Evolutionary conservation across 2,329 filamentous ascomycete genomes (phyloP).

Genomic region (Phaeosphaeria sp.): DNA sequence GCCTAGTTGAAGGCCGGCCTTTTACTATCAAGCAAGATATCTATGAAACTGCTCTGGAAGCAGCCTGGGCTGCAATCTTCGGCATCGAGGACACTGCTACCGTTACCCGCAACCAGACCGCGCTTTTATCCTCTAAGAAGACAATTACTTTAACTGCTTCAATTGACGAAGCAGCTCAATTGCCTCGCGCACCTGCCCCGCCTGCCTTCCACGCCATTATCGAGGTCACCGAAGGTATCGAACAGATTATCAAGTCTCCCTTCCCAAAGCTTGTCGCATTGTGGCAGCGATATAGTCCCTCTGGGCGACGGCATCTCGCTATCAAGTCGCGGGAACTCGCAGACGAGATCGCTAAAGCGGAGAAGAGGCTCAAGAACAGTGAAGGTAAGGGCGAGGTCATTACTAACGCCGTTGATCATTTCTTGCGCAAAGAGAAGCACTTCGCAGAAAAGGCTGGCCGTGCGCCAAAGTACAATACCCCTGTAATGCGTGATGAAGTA

Average conservation of each 20-base stretch:
- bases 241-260: conserved; percentile 6
- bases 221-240: conserved; percentile 11
- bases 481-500: conserved; percentile 15
- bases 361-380: conserved; percentile 7
- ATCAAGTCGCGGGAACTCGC: conserved; percentile 4
- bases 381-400: conserved; percentile 6
- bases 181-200: conserved; percentile 6
- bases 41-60: conserved; percentile 22
- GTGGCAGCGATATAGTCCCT: conserved; percentile 1
- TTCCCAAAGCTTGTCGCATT: conserved; percentile 4
- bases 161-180: conserved; percentile 4
- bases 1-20: conserved; percentile 38
- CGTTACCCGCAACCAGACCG: conserved; percentile 12
- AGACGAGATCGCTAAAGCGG: conserved; percentile 10
- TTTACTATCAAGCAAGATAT: conserved; percentile 44
- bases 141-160: neutral
- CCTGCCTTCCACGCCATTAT: conserved; percentile 14
- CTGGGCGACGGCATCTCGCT: neutral
- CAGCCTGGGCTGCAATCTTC: conserved; percentile 20
- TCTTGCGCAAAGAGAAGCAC: conserved; percentile 13
- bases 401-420: conserved; percentile 19
- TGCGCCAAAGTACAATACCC: conserved; percentile 9
- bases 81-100: conserved; percentile 10
- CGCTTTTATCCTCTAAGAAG: conserved; percentile 4
- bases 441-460: conserved; percentile 8